phyloP scores from a whole-genome alignment of 495 filamentous ascomycete species.

The Aspergillus heteromorphus region DNA sequence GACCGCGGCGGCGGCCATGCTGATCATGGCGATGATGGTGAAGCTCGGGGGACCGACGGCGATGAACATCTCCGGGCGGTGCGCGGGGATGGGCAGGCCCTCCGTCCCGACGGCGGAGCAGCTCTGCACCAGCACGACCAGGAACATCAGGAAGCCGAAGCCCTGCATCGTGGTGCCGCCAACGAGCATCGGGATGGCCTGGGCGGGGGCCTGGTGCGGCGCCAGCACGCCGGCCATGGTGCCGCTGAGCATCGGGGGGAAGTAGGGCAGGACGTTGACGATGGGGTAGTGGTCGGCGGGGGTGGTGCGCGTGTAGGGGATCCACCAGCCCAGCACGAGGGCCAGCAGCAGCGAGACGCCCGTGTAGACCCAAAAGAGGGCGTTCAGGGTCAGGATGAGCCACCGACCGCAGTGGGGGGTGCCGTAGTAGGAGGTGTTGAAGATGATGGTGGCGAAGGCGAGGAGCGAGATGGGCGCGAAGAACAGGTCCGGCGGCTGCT shows the following conservation, averaged over 20 bases:
- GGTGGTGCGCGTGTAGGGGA: slow-evolving; percentile 7
- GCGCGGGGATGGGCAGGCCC: slow-evolving; percentile 38
- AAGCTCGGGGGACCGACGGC: slow-evolving; percentile 57
- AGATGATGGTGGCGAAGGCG: slow-evolving; percentile 18
- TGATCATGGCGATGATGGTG: slow-evolving; percentile 53
- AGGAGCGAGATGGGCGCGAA: slow-evolving; percentile 28
- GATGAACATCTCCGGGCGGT: slow-evolving; percentile 57
- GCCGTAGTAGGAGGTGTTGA: slow-evolving; percentile 14
- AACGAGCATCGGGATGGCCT: slow-evolving; percentile 23
- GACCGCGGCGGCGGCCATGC: slow-evolving; percentile 38
- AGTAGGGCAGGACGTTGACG: slow-evolving; percentile 14
- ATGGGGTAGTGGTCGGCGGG: slow-evolving; percentile 8
- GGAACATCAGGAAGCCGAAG: slow-evolving; percentile 23
- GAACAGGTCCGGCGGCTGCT: slow-evolving; percentile 49
- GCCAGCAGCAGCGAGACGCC: slow-evolving; percentile 13
- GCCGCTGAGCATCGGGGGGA: slow-evolving; percentile 26
- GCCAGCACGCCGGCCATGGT: slow-evolving; percentile 24
- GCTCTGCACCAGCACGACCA: slow-evolving; percentile 32
- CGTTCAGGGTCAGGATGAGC: slow-evolving; percentile 11
- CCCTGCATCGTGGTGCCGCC: slow-evolving; percentile 26
- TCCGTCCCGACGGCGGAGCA: slow-evolving; percentile 42
- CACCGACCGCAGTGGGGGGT: slow-evolving; percentile 11
- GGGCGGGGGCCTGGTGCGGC: slow-evolving; percentile 12
- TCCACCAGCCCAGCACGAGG: slow-evolving; percentile 11
- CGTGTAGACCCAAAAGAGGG: slow-evolving; percentile 33